Evolutionary conservation across 2,329 filamentous ascomycete genomes (phyloP).

Genomic region (Coniochaeta ligniaria): DNA sequence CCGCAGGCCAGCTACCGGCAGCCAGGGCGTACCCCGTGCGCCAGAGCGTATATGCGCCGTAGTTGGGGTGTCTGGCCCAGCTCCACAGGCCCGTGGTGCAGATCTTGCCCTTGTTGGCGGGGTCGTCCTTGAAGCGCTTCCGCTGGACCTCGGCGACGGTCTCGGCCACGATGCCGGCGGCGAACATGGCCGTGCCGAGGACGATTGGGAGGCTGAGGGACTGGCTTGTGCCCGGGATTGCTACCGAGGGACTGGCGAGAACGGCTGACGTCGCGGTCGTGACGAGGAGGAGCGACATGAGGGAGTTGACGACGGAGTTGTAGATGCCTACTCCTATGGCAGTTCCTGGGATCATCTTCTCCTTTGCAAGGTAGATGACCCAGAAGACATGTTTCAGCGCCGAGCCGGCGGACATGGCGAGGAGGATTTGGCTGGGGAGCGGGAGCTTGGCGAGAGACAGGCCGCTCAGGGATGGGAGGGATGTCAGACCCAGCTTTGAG

Average conservation of each 20-base stretch:
- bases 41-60: conserved; percentile 29
- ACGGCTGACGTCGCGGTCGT: conserved; percentile 35
- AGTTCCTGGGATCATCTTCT: conserved; percentile 36
- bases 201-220: conserved; percentile 30
- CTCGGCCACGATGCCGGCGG: conserved; percentile 45
- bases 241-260: conserved; percentile 12
- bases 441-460: conserved; percentile 25
- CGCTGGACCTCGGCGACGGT: conserved; percentile 50
- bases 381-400: conserved; percentile 51
- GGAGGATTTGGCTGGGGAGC: conserved; percentile 40
- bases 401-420: conserved; percentile 44
- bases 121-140: conserved; percentile 27
- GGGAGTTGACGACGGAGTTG: conserved; percentile 48
- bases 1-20: conserved; percentile 26
- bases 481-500: conserved; percentile 33
- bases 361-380: conserved; percentile 36
- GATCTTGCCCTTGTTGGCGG: conserved; percentile 28
- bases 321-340: conserved; percentile 38
- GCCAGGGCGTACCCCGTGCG: conserved; percentile 24
- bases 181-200: conserved; percentile 41
- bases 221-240: conserved; percentile 13
- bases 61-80: conserved; percentile 32
- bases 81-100: conserved; percentile 29
- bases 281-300: conserved; percentile 48
- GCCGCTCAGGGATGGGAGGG: conserved; percentile 24